These are phyloP conservation scores for Plasmodium adleri DNA, from an alignment of 169 alveolate species.

Conservation along the genomic window DNA sequence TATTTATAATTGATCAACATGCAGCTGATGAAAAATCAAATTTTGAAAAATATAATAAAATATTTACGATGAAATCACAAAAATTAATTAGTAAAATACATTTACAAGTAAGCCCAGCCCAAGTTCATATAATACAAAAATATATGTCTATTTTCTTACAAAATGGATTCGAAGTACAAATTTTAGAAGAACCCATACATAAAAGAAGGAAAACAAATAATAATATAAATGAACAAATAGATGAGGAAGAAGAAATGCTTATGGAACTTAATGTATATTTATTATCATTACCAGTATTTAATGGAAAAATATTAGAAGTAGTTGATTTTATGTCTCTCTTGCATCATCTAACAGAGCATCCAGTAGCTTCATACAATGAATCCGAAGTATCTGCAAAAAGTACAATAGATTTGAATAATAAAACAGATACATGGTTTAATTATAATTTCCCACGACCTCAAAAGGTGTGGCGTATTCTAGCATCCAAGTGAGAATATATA, in stretches of 20 bases:
- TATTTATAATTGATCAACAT: slow-evolving; percentile 98
- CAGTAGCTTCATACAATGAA: slow-evolving; percentile 23
- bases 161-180: slow-evolving; percentile 88
- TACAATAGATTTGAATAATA: slow-evolving; percentile 2
- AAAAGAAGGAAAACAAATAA: slow-evolving; percentile 37
- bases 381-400: slow-evolving; percentile 2
- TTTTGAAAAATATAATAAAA: slow-evolving; percentile 89
- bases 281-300: slow-evolving; percentile 77
- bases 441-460: slow-evolving; percentile 77
- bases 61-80: slow-evolving; percentile 90
- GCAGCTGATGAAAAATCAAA: slow-evolving; percentile 98
- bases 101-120: slow-evolving; percentile 92
- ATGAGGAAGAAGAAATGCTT: slow-evolving; percentile 19
- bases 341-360: slow-evolving; percentile 49
- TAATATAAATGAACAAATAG: neutral
- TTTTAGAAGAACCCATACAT: slow-evolving; percentile 47
- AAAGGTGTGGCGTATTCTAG: slow-evolving; percentile 76
- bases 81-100: slow-evolving; percentile 92
- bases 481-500: slow-evolving; percentile 41
- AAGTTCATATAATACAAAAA: slow-evolving; percentile 79
- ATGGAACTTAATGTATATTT: slow-evolving; percentile 72
- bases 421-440: slow-evolving; percentile 57
- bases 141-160: slow-evolving; percentile 86
- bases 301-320: slow-evolving; percentile 72
- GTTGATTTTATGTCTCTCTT: slow-evolving; percentile 70